Percentiles rank a stretch among this genome's conserved stretches.
Evolutionary conservation across 1,284 basidiomycete genomes (phyloP).

Genomic region (Sanghuangporus weigelae): DNA sequence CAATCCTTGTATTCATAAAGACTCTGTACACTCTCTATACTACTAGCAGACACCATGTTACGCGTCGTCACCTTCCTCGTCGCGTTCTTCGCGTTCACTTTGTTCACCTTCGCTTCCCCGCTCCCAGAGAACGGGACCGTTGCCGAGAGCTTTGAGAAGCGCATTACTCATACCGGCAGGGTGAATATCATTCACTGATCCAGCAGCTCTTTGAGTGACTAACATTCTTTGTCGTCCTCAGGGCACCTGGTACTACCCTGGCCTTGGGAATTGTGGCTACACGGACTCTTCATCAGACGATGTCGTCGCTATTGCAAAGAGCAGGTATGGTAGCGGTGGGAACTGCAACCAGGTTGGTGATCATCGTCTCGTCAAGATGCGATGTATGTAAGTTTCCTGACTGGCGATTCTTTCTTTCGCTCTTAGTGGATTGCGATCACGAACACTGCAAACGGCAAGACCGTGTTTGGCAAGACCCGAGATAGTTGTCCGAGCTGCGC

Average conservation of each 20-base stretch:
- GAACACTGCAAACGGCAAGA: slow-evolving; percentile 30
- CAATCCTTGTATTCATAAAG: background rate
- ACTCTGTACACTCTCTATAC: background rate
- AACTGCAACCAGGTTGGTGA: slow-evolving; percentile 18
- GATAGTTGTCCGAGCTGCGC: slow-evolving; percentile 35
- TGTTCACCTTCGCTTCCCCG: slow-evolving; percentile 43
- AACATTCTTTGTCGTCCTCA: background rate
- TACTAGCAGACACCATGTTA: slow-evolving; percentile 7
- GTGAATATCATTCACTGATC: slow-evolving; percentile 32
- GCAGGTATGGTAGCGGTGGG: slow-evolving; percentile 13
- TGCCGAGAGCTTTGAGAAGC: slow-evolving; percentile 38
- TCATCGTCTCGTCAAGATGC: background rate
- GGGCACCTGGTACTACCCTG: slow-evolving; percentile 18
- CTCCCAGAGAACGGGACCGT: slow-evolving; percentile 29
- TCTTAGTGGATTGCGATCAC: slow-evolving; percentile 23
- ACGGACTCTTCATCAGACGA: slow-evolving; percentile 11
- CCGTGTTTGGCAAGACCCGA: slow-evolving; percentile 27
- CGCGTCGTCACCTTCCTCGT: slow-evolving; percentile 35
- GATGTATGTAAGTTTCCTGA: background rate
- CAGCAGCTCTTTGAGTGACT: background rate
- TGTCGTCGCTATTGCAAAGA: slow-evolving; percentile 16
- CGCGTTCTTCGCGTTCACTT: slow-evolving; percentile 37
- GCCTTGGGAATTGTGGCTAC: slow-evolving; percentile 16
- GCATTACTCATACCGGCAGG: slow-evolving; percentile 40
- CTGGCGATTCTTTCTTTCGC: background rate